phyloP scores from a whole-genome alignment of 2,329 filamentous ascomycete genomes.

The Paecilomyces sp. region DNA sequence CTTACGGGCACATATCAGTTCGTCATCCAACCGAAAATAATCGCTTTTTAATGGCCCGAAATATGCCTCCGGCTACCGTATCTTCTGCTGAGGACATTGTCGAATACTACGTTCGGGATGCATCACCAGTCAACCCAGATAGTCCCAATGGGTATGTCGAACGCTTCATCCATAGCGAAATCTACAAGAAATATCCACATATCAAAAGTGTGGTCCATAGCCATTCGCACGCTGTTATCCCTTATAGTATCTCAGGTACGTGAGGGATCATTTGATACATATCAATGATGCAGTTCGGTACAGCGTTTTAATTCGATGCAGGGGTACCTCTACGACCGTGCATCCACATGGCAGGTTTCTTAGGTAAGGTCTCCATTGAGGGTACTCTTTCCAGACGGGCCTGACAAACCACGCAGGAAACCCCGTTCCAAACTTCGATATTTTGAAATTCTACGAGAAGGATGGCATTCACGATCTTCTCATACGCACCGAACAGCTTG shows the following conservation, averaged over 20 bases:
- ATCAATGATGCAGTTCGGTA: not conserved
- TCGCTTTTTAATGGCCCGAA: conserved; percentile 44
- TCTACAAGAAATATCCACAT: conserved; percentile 35
- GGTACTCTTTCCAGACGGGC: not conserved
- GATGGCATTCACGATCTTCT: conserved; percentile 30
- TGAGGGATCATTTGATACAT: not conserved
- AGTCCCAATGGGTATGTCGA: conserved; percentile 36
- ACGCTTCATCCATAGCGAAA: conserved; percentile 42
- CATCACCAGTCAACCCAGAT: conserved; percentile 32
- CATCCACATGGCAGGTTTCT: conserved; percentile 40
- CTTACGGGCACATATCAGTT: conserved; percentile 50
- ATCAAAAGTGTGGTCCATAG: conserved; percentile 39
- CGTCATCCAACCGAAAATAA: conserved; percentile 41
- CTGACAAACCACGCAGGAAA: conserved; percentile 3
- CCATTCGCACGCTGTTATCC: conserved; percentile 37
- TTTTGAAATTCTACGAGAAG: conserved; percentile 15
- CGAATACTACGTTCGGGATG: conserved; percentile 39
- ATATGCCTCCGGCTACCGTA: conserved; percentile 42
- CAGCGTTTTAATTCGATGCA: not conserved
- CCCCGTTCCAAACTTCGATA: conserved; percentile 26
- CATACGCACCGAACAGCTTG: conserved; percentile 27
- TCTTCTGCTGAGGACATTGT: conserved; percentile 39
- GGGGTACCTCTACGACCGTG: conserved; percentile 28
- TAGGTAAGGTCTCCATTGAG: conserved; percentile 19
- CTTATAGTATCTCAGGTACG: conserved; percentile 35